Evolutionary conservation across 2,329 filamentous ascomycete species (phyloP), one percentile per base, ranked within the genome.

Genomic region (Tolypocladium tropicale): DNA sequence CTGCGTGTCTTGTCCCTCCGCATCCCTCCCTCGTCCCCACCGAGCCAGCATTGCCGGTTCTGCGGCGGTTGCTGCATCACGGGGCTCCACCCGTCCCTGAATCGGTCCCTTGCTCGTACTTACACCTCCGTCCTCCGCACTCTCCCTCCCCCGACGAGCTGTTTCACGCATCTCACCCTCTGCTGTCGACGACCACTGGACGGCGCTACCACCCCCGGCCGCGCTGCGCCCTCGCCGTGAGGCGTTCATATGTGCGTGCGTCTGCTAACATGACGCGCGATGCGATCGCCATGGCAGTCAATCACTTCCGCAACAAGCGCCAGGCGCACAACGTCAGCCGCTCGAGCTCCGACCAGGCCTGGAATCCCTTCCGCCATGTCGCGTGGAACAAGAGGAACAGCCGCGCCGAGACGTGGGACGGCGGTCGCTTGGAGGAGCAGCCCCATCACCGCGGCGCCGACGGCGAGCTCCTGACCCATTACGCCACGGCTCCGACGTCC

Each of bases 311-410:
- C 54, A 72, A 75, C 59, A 79, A 74, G 68, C 70, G 72, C 57
- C 66, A 70, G 56, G 77, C 77, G 57, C 74, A 75, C 57, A 68
- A 60, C 25, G 63, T 76, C 48, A 74, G 75, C 53, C 72, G 76
- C 56, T 65, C 70, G 37, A 68, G 68, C 55, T 60, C 65, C 53
- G 70, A 72, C 55, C 68, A 73, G 25, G 62, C 65, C 25, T 76
- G 71, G 69, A 78, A 77, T 33, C 74, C 72, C 9, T 78, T 78
- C 54, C 70, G 73, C 10, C 74, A 74, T 56, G 67, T 74, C n/a
- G 59, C 65, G 25, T 74, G 70, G 70, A 65, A 65, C 18, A 66
- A 61, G 14, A 63, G 61, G 53, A 59, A 57, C 14, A 63, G 64
- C 16, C 68, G 67, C 32, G 63, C 65, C 33, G 63, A 63, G 37